phyloP scores from a whole-genome alignment of 768 basidiomycete genomes.

The Calocybe gangraenosa region DNA sequence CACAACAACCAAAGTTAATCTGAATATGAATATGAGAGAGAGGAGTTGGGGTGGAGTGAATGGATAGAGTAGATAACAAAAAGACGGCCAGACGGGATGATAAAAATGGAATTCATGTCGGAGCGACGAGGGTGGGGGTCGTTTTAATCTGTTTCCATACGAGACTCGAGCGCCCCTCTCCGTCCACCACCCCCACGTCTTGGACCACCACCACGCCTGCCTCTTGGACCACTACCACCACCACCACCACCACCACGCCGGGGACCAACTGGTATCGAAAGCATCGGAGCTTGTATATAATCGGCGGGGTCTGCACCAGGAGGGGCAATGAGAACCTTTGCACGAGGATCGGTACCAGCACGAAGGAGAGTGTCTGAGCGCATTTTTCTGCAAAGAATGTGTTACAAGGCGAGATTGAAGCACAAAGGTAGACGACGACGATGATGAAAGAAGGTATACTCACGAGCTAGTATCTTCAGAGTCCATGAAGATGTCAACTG shows the following conservation, averaged over 20 bases:
- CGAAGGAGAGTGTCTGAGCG: constrained; percentile 75
- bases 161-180: constrained; percentile 30
- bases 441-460: constrained; percentile 21
- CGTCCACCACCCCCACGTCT: constrained; percentile 20
- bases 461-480: constrained; percentile 47
- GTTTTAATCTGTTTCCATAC: constrained; percentile 49
- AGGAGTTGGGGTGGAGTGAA: background rate
- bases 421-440: background rate
- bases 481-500: constrained; percentile 61
- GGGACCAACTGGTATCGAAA: constrained; percentile 22
- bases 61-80: background rate
- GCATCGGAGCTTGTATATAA: constrained; percentile 33
- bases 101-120: too few species aligned
- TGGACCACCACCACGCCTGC: constrained; percentile 31
- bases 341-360: constrained; percentile 47
- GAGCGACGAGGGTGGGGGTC: background rate
- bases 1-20: too few species aligned
- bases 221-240: constrained; percentile 31
- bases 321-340: constrained; percentile 63
- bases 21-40: too few species aligned
- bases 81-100: background rate
- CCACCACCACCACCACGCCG: constrained; percentile 35
- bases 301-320: constrained; percentile 59
- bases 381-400: constrained; percentile 63
- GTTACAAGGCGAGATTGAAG: background rate